Evolutionary conservation across 495 filamentous ascomycete genomes (phyloP).

Genomic region (Extremus antarcticus): DNA sequence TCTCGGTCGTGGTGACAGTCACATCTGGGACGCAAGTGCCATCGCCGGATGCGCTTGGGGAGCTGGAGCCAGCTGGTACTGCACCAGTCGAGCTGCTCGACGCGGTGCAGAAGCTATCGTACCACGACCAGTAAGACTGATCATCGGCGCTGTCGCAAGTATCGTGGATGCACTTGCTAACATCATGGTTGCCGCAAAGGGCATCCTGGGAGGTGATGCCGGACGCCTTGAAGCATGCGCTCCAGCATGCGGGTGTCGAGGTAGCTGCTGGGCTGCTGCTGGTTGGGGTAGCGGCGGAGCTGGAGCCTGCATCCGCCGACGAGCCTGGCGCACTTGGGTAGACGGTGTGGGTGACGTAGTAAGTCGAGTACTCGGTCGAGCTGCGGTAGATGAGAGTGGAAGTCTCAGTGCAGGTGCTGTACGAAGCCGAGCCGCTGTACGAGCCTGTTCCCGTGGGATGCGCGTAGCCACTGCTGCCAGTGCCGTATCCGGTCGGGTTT

Average conservation of each 20-base stretch:
- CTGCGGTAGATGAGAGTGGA: slow-evolving; percentile 1
- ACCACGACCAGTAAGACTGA: too few relatives aligned
- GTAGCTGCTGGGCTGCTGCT: not conserved
- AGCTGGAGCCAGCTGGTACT: not conserved
- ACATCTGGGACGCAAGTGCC: slow-evolving; percentile 10
- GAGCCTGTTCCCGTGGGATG: not conserved
- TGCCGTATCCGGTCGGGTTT: not conserved
- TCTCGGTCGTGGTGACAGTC: slow-evolving; percentile 13
- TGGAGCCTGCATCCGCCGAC: slow-evolving; percentile 7
- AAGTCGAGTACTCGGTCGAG: not conserved
- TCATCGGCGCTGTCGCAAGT: too few relatives aligned
- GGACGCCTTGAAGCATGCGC: too few relatives aligned
- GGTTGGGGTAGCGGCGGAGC: not conserved
- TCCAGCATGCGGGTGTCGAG: not conserved
- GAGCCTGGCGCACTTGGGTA: not conserved
- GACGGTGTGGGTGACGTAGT: not conserved
- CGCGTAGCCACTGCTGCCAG: not conserved
- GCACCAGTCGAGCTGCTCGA: not conserved
- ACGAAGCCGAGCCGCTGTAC: not conserved
- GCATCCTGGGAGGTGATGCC: not conserved
- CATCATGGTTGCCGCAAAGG: not conserved
- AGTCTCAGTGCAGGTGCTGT: not conserved
- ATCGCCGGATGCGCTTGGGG: not conserved
- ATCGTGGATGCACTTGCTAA: too few relatives aligned
- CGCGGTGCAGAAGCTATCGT: too few relatives aligned